Conservation (phyloP, 352 stramenopile species). For the Pythium pyrilobum region DNA sequence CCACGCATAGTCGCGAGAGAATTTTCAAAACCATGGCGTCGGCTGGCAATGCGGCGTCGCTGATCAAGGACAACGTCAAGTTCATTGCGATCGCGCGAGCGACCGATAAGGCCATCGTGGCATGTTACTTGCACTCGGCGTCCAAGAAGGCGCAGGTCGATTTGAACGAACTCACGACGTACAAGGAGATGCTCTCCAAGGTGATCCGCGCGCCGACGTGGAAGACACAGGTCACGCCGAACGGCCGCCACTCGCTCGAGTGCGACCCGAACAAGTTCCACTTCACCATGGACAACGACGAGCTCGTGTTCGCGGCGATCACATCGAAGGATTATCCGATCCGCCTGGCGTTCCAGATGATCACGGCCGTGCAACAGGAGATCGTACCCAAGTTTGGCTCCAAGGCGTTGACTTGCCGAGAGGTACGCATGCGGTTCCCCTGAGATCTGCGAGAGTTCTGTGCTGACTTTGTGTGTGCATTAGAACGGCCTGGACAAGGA, state of each 20-base stretch:
- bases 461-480: neutral
- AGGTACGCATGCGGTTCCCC: constrained; percentile 34
- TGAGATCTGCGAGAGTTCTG: neutral
- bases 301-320: constrained; percentile 79
- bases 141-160: constrained; percentile 40
- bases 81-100: constrained; percentile 76
- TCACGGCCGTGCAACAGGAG: constrained; percentile 67
- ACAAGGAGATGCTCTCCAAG: constrained; percentile 80
- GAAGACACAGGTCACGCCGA: constrained; percentile 83
- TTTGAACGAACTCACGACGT: constrained; percentile 51
- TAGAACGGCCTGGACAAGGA: constrained; percentile 77
- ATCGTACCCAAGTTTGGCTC: constrained; percentile 70
- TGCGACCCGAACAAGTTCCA: constrained; percentile 88
- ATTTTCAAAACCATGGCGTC: constrained; percentile 11
- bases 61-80: constrained; percentile 82
- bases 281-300: constrained; percentile 87
- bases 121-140: constrained; percentile 67
- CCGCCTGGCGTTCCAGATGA: constrained; percentile 78
- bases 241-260: constrained; percentile 80
- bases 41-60: constrained; percentile 20
- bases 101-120: constrained; percentile 76
- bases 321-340: constrained; percentile 81
- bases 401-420: constrained; percentile 70
- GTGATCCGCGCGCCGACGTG: constrained; percentile 79
- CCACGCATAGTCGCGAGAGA: neutral